phyloP scores from a whole-genome alignment of 2,329 filamentous ascomycete species.

The Tolypocladium album region DNA sequence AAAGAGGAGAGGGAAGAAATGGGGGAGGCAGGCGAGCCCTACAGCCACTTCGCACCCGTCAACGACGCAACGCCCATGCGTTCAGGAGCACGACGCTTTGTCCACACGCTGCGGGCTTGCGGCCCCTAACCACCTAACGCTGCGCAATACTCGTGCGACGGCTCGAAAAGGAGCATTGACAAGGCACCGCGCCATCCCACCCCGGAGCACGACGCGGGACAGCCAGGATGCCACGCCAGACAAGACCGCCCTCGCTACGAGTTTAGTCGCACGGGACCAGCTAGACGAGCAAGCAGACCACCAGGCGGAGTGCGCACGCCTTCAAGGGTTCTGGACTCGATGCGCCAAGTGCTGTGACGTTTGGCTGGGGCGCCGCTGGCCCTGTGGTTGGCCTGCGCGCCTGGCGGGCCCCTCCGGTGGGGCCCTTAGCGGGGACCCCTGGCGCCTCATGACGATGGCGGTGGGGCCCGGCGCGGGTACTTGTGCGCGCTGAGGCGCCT shows the following conservation, averaged over 20 bases:
- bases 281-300: not conserved
- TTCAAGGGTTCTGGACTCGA: slow-evolving; percentile 6
- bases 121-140: not conserved
- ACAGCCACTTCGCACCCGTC: too few relatives aligned
- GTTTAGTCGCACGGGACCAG: too few relatives aligned
- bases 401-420: not conserved
- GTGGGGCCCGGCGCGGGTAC: slow-evolving; percentile 2
- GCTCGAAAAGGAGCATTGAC: not conserved
- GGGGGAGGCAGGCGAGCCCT: not conserved
- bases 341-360: slow-evolving; percentile 11
- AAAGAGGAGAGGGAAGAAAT: not conserved
- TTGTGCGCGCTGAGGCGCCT: not conserved
- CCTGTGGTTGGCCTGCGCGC: slow-evolving; percentile 3
- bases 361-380: slow-evolving; percentile 6
- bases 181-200: not conserved
- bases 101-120: not conserved
- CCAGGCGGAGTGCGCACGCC: not conserved
- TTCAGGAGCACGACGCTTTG: not conserved
- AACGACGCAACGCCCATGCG: not conserved
- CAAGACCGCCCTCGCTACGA: too few relatives aligned
- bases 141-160: not conserved
- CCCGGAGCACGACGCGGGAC: not conserved
- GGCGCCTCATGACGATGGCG: slow-evolving; percentile 7
- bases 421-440: slow-evolving; percentile 6
- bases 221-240: not conserved